Conservation (phyloP, 1,284 basidiomycete species). For the Meripilus lineatus region DNA sequence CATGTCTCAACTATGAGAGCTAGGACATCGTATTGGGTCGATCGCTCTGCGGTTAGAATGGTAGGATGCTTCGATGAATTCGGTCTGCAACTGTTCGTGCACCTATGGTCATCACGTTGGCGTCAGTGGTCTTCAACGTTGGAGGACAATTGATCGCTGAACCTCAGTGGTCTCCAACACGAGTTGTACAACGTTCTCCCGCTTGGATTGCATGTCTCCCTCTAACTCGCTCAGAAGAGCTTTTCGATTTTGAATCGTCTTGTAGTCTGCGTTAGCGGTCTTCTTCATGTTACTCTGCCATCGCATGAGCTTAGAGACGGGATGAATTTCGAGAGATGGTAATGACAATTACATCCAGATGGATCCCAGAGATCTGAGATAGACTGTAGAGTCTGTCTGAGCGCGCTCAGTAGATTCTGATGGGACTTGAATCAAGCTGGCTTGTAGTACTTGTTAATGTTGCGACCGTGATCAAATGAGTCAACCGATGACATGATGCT, state of each 20-base stretch:
- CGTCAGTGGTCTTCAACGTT: background rate
- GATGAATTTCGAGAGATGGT: too few relatives aligned
- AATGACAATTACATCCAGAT: too few relatives aligned
- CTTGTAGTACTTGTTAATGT: too few relatives aligned
- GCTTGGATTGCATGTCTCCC: conserved; percentile 3
- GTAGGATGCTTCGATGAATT: conserved; percentile 28
- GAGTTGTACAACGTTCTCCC: conserved; percentile 7
- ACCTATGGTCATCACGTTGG: conserved; percentile 19
- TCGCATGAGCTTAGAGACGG: too few relatives aligned
- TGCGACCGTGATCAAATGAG: too few relatives aligned
- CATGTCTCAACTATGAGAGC: conserved; percentile 40
- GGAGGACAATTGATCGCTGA: background rate
- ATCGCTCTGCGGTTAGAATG: conserved; percentile 21
- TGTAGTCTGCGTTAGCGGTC: conserved; percentile 7
- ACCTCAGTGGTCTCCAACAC: conserved; percentile 14
- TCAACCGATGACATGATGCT: too few relatives aligned
- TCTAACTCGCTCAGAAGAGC: conserved; percentile 1
- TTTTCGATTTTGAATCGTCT: conserved; percentile 5
- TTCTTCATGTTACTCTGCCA: conserved; percentile 3
- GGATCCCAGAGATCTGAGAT: too few relatives aligned
- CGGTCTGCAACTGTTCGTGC: conserved; percentile 28
- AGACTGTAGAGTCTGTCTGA: too few relatives aligned
- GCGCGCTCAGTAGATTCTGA: background rate
- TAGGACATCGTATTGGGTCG: conserved; percentile 33
- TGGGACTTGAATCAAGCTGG: too few relatives aligned